Percentiles rank a stretch among this genome's conserved stretches.
phyloP scores from a whole-genome alignment of 306 rosid species.

The Acmispon strigosus region DNA sequence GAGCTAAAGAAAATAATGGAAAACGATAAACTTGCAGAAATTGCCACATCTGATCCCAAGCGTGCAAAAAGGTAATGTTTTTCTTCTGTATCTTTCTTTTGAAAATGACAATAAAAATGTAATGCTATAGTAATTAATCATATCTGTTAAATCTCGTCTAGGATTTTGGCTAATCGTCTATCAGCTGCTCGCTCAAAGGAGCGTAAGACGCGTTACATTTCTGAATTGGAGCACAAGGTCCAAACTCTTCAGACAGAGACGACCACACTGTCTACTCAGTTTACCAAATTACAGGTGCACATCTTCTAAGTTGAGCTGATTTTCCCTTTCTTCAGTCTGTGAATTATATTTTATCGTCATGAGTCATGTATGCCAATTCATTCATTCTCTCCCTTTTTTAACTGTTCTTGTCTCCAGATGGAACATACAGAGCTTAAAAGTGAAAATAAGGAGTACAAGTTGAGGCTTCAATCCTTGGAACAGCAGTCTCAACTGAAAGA shows the following conservation, averaged over 20 bases:
- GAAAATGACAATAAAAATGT: neutral
- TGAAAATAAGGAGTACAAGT: slow-evolving; percentile 73
- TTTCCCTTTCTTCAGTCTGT: neutral
- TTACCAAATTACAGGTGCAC: slow-evolving; percentile 63
- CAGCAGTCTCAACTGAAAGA: slow-evolving; percentile 81
- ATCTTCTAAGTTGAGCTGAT: slow-evolving; percentile 20
- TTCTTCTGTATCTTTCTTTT: neutral
- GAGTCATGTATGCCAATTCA: slow-evolving; percentile 6
- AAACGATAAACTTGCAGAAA: slow-evolving; percentile 69
- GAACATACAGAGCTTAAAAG: slow-evolving; percentile 44
- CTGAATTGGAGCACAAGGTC: slow-evolving; percentile 83
- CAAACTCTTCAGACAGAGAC: slow-evolving; percentile 92
- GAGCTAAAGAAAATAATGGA: slow-evolving; percentile 74
- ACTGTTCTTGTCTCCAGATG: slow-evolving; percentile 36
- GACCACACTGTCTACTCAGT: slow-evolving; percentile 66
- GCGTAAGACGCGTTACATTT: slow-evolving; percentile 59
- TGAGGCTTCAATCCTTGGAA: slow-evolving; percentile 82
- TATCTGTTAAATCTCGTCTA: slow-evolving; percentile 17
- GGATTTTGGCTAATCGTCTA: slow-evolving; percentile 89
- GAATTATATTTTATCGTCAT: neutral
- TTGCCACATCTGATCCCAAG: slow-evolving; percentile 78
- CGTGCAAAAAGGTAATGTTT: slow-evolving; percentile 69
- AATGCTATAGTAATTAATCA: neutral
- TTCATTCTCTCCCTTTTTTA: neutral
- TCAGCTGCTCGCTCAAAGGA: slow-evolving; percentile 97